Conservation (phyloP, 208 protist species). For the Acanthamoeba pearcei region DNA sequence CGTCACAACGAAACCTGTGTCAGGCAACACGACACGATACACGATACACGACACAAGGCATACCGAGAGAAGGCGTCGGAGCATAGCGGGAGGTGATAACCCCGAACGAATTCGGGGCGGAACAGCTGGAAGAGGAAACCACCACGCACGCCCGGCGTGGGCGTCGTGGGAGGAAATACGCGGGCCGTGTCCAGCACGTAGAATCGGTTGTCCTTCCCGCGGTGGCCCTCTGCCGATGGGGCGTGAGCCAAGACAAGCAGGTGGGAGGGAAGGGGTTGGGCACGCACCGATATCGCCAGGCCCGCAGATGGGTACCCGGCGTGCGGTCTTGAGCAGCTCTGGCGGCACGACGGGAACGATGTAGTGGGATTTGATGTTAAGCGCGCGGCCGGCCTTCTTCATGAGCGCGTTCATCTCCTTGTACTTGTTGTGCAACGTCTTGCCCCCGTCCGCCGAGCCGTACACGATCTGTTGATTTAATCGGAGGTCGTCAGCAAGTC, state of each 20-base stretch:
- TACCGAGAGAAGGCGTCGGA: constrained; percentile 24
- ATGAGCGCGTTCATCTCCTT: constrained; percentile 61
- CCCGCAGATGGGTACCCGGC: constrained; percentile 27
- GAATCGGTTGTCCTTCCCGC: constrained; percentile 33
- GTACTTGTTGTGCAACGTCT: constrained; percentile 47
- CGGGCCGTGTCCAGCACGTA: constrained; percentile 56
- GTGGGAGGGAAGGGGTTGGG: neutral
- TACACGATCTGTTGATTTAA: constrained; percentile 36
- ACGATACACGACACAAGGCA: neutral
- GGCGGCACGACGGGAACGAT: neutral
- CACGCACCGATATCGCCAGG: constrained; percentile 26
- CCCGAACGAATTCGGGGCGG: neutral
- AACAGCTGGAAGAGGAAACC: constrained; percentile 42
- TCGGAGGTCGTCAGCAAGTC: neutral
- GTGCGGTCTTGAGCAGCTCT: neutral
- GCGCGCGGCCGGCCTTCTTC: constrained; percentile 53
- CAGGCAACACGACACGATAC: neutral
- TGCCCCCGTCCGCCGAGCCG: neutral
- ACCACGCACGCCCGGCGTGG: neutral
- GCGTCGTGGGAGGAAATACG: constrained; percentile 49
- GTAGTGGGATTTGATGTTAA: constrained; percentile 48
- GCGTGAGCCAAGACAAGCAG: neutral
- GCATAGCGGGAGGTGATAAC: neutral
- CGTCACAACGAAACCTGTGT: neutral
- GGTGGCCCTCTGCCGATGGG: constrained; percentile 22